Base-by-base conservation (phyloP, 2,329 filamentous ascomycete species). In the Trichoderma sp. region DNA sequence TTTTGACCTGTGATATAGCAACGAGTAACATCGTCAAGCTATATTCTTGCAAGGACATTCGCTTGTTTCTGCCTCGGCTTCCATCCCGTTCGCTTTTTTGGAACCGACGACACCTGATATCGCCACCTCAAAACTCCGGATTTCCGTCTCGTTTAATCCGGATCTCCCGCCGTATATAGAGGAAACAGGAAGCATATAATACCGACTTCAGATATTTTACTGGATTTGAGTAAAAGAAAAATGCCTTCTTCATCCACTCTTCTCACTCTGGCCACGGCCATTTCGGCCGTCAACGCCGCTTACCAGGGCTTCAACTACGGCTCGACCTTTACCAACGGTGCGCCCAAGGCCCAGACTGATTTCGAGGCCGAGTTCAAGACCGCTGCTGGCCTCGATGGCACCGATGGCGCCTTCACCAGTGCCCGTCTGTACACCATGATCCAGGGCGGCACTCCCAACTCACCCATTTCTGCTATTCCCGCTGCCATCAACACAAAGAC, bases 401-500 rank as follows among this genome's bases (percentile, higher is more conserved):
- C 91, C 69, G 82, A 85, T 26, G 89, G 89, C 60, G 81, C 77
- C 67, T 93, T 92, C 84, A 92, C 84, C 76, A 90, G 88, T 73
- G 91, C 90, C 57, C 89, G 92, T 73, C 85, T 94, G n/a, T 94
- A 92, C 82, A 93, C 92, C 75, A 93, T 89, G 87, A 85, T 92
- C 63, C 92, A 94, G 86, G 87, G 82, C 30, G 90, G 89, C 74
- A 91, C 91, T 6, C 81, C 87, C 74, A 90, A 87, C 82, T 86
- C 86, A 34, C 86, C 89, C 76, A 94, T 92, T 78, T 84, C 87
- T 53, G 93, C 92, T 75, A 93, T 97, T 74, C 92, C 91, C 56
- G 94, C 94, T 57, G 94, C 94, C 77, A 94, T 97, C 81, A 88
- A 87, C 76, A 93, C 93, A 77, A 88, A 93, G 76, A 97, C 93